phyloP scores from a whole-genome alignment of 2,329 filamentous ascomycete genomes.

The Capronia epimyces region DNA sequence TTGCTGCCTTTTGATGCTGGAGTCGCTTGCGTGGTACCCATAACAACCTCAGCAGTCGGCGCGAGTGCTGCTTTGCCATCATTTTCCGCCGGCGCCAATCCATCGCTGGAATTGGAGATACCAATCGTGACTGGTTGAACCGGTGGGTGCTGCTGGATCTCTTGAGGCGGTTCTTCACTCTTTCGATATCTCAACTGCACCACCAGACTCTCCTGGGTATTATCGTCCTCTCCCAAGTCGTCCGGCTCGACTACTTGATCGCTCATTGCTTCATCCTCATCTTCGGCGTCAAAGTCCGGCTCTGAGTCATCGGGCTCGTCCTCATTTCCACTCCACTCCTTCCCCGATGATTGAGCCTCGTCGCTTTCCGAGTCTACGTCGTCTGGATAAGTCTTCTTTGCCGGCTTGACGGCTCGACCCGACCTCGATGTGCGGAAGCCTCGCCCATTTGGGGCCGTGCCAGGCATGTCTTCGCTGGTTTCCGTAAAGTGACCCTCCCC shows the following conservation, averaged over 20 bases:
- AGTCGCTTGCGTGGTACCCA: constrained; percentile 9
- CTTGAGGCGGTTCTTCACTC: constrained; percentile 2
- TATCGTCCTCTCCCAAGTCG: constrained; percentile 43
- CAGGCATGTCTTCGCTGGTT: constrained; percentile 44
- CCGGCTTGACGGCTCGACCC: constrained; percentile 16
- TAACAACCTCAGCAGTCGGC: background rate
- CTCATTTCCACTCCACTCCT: constrained; percentile 36
- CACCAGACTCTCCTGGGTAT: constrained; percentile 57
- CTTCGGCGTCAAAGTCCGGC: constrained; percentile 70
- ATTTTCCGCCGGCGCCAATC: background rate
- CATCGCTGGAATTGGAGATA: background rate
- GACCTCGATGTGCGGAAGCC: constrained; percentile 28
- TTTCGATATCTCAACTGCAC: constrained; percentile 60
- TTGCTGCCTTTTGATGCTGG: constrained; percentile 2
- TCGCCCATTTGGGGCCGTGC: constrained; percentile 37
- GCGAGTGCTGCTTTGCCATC: background rate
- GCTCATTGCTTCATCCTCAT: constrained; percentile 49
- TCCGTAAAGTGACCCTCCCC: constrained; percentile 42
- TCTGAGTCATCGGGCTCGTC: constrained; percentile 50
- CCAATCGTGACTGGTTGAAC: background rate
- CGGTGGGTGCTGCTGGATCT: background rate
- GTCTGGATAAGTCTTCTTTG: constrained; percentile 31
- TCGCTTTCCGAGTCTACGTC: constrained; percentile 49
- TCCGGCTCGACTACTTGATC: constrained; percentile 31
- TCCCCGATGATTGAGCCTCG: constrained; percentile 58